Evolutionary conservation across 129 eudicot species (phyloP), one percentile per base, ranked within the genome.

Genomic region (Centrapalus pauciflorus): DNA sequence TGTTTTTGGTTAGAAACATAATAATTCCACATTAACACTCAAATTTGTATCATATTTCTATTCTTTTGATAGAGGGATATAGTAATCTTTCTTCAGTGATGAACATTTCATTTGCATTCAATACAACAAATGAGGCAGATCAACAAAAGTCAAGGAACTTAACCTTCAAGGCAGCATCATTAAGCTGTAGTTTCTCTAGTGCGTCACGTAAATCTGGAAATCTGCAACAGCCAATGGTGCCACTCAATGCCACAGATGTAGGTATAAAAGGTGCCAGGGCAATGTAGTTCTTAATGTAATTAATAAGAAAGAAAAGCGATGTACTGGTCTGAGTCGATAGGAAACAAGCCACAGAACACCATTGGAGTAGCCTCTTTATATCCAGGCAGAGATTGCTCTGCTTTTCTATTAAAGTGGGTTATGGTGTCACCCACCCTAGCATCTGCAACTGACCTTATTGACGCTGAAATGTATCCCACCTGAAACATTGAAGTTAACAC

Each of bases 381-480:
- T 71, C 99, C 99, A 30, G 99, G 96, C 27, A 93, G 79, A 55
- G 92, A 81, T 68, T 78, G 69, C 50, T 89, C 93, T 37, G 99
- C 99, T 75, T 75, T 86, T 81, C 88, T 83, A 77, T 71, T 62
- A 73, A 80, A 82, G 73, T 82, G 87, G 20, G 99, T 93, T 55
- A 93, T 84, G 41, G 99, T 93, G 79, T 93, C 99, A 62, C 99
- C 99, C 75, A 93, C 99, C 82, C 95, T 89, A 62, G 99, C 99
- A 93, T 93, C 99, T 76, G 96, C 99, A 40, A 93, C 99, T 41
- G 99, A 93, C 78, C 86, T 84, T 66, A 93, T 80, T 28, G 96
- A 88, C 77, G 99, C 99, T 69, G 99, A 89, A 48, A 93, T 84
- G 74, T 93, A 93, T 16, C 99, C 99, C 19, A 93, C 98, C 98